These are phyloP conservation scores for Vitis riparia DNA, from an alignment of 164 flowering plant genomes.

Conservation along the genomic window DNA sequence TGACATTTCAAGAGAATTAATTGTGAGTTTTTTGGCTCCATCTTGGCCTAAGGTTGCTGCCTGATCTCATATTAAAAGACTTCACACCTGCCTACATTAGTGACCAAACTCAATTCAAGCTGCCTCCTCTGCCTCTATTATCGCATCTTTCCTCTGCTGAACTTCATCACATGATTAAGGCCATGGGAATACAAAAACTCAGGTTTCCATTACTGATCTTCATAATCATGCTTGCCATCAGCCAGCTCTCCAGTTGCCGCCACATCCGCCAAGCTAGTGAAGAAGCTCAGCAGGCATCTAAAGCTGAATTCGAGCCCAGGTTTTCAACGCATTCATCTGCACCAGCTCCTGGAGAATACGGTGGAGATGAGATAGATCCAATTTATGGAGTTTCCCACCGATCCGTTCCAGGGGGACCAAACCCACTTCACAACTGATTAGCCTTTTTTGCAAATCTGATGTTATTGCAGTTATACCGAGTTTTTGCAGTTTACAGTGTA, in stretches of 20 bases:
- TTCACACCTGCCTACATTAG: not conserved
- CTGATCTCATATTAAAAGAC: conserved; percentile 23
- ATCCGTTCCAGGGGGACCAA: conserved; percentile 31
- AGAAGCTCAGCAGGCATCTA: conserved; percentile 1
- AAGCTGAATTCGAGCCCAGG: conserved; percentile 1
- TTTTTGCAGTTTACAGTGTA: conserved; percentile 18
- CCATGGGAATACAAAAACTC: conserved; percentile 23
- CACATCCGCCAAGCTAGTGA: not conserved
- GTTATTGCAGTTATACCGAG: conserved; percentile 7
- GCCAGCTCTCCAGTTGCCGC: conserved; percentile 18
- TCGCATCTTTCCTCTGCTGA: not conserved
- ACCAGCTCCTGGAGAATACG: conserved; percentile 12
- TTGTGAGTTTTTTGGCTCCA: conserved; percentile 17
- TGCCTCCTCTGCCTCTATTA: conserved; percentile 5
- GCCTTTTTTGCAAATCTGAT: not conserved
- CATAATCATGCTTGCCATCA: conserved; percentile 20
- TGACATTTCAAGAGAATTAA: conserved; percentile 7
- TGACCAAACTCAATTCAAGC: not conserved
- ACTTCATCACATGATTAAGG: not conserved
- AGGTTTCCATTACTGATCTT: conserved; percentile 15
- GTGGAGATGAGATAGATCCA: conserved; percentile 6
- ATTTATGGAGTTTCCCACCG: conserved; percentile 22
- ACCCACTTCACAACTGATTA: conserved; percentile 46
- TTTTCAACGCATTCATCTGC: conserved; percentile 18
- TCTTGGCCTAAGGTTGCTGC: conserved; percentile 11